Percentiles rank a stretch among this genome's conserved stretches.
These are phyloP conservation scores for Eucalyptus curtisii DNA, from an alignment of 345 rosid genomes.

Conservation along the genomic window DNA sequence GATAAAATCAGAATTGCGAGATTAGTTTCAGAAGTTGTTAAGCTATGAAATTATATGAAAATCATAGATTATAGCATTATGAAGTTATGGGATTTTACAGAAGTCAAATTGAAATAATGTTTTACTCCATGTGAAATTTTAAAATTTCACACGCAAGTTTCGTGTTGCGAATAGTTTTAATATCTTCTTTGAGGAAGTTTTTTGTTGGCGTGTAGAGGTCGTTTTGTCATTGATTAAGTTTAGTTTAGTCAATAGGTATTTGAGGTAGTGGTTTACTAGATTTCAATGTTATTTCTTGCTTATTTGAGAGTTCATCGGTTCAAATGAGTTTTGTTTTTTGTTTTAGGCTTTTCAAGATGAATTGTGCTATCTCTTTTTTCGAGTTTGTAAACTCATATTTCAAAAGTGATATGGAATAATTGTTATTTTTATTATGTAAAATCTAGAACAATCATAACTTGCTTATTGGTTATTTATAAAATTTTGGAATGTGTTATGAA, in stretches of 20 bases:
- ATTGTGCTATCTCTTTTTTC: background rate
- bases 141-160: rapidly evolving
- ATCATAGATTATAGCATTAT: background rate
- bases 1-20: background rate
- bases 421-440: background rate
- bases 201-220: rapidly evolving
- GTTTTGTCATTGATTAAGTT: background rate
- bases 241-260: background rate
- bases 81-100: rapidly evolving
- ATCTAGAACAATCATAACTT: background rate
- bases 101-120: background rate
- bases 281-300: background rate
- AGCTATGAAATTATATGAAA: background rate
- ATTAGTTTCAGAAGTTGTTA: background rate
- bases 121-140: background rate
- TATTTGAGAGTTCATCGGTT: background rate
- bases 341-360: background rate
- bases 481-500: background rate
- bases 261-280: background rate
- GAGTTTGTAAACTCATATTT: background rate
- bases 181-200: background rate
- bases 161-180: rapidly evolving
- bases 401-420: background rate
- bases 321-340: background rate
- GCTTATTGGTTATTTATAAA: background rate